These are phyloP conservation scores for Mycena galericulata DNA, from an alignment of 768 basidiomycete genomes.

Conservation along the genomic window DNA sequence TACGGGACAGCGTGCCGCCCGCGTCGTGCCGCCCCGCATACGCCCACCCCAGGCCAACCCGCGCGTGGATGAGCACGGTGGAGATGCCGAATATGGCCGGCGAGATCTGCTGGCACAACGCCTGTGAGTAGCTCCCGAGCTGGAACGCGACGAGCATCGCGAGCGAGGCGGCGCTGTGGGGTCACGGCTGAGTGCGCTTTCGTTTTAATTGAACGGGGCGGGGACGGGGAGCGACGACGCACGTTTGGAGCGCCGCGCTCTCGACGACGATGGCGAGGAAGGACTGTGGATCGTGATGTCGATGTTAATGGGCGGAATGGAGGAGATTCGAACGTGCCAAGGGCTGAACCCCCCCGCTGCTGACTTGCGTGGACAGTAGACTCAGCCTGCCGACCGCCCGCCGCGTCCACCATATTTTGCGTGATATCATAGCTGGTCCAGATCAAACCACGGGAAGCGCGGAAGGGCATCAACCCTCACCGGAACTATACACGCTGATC, in stretches of 20 bases:
- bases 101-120: not conserved
- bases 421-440: constrained; percentile 4
- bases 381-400: not conserved
- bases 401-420: not conserved
- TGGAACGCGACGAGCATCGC: not conserved
- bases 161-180: not conserved
- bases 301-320: no score
- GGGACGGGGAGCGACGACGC: not conserved
- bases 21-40: no score
- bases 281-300: not conserved
- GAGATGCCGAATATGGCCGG: constrained; percentile 22
- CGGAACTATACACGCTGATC: constrained; percentile 10
- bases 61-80: constrained; percentile 22
- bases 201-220: no score
- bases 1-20: no score
- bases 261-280: constrained; percentile 4
- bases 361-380: not conserved
- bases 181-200: no score
- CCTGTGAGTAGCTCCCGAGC: not conserved
- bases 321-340: not conserved
- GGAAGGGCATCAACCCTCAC: not conserved
- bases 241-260: constrained; percentile 19
- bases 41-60: constrained; percentile 22
- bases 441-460: not conserved
- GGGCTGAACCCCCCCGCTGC: not conserved